phyloP scores from a whole-genome alignment of 2,329 filamentous ascomycete species.

The Metarhizium sp. region DNA sequence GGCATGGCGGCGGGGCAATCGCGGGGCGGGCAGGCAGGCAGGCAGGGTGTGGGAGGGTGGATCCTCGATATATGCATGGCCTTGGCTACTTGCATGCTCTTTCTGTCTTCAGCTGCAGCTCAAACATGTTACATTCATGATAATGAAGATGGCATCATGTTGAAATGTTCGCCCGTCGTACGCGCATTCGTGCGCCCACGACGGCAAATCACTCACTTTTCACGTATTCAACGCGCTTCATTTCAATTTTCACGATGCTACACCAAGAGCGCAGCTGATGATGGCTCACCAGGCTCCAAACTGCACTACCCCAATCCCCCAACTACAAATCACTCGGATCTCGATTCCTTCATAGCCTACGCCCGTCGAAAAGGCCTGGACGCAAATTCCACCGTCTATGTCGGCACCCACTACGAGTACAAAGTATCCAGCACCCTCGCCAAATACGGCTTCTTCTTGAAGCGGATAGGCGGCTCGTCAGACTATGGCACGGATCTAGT shows the following conservation, averaged over 20 bases:
- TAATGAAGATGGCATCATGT: no score
- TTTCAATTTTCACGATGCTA: neutral
- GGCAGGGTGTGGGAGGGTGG: neutral
- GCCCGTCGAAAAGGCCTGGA: constrained; percentile 47
- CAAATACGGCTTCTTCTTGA: constrained; percentile 53
- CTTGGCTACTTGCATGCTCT: neutral
- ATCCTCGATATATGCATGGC: neutral
- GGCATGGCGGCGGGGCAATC: neutral
- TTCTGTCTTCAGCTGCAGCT: no score
- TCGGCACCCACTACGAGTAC: constrained; percentile 74
- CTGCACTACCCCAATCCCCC: constrained; percentile 34
- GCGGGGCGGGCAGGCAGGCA: neutral
- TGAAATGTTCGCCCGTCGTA: neutral
- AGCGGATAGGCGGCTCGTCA: constrained; percentile 53
- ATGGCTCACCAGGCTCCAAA: neutral
- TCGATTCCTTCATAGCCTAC: constrained; percentile 56
- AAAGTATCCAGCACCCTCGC: constrained; percentile 46
- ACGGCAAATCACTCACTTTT: neutral
- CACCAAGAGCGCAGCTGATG: neutral
- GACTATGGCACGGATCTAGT: constrained; percentile 69
- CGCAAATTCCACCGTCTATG: constrained; percentile 48
- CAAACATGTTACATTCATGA: no score
- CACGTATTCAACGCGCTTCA: neutral
- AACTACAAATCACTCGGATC: constrained; percentile 48
- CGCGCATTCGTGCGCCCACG: neutral